Conservation (phyloP, 2,329 filamentous ascomycete species). For the Tolypocladium inflatum region DNA sequence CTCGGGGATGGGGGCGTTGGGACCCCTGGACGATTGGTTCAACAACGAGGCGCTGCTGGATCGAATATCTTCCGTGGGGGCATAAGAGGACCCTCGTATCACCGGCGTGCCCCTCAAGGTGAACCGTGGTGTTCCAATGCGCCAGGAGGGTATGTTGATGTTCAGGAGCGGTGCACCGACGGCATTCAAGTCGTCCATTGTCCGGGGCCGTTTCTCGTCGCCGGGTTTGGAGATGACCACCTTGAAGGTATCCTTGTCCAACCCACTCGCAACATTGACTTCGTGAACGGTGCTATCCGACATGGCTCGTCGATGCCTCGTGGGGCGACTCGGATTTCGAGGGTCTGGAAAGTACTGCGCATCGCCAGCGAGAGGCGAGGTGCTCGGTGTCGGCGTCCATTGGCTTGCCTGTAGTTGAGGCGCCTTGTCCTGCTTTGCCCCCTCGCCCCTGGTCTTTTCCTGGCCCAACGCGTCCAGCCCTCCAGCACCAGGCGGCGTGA, state of each 20-base stretch:
- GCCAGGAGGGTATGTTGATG: slow-evolving; percentile 74
- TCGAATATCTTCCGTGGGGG: slow-evolving; percentile 61
- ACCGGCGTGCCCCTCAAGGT: slow-evolving; percentile 66
- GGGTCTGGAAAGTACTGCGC: slow-evolving; percentile 22
- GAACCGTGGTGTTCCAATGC: slow-evolving; percentile 73
- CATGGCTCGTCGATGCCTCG: slow-evolving; percentile 50
- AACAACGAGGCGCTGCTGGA: slow-evolving; percentile 49
- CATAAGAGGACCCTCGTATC: slow-evolving; percentile 72
- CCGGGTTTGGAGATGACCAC: slow-evolving; percentile 69
- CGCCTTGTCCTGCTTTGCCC: not conserved
- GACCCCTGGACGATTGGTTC: slow-evolving; percentile 23
- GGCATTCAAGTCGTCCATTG: slow-evolving; percentile 45
- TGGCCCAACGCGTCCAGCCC: slow-evolving; percentile 38
- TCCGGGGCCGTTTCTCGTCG: slow-evolving; percentile 50
- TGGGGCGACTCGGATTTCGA: slow-evolving; percentile 12
- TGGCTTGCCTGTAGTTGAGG: slow-evolving; percentile 20
- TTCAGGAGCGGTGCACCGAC: slow-evolving; percentile 49
- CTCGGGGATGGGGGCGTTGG: slow-evolving; percentile 14
- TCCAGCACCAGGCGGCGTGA: slow-evolving; percentile 50
- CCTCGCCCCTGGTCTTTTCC: slow-evolving; percentile 13
- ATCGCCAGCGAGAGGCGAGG: slow-evolving; percentile 25
- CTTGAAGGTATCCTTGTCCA: slow-evolving; percentile 62
- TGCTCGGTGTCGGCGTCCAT: slow-evolving; percentile 33
- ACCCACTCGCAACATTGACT: slow-evolving; percentile 38
- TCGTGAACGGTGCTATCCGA: slow-evolving; percentile 74